A percentile compares a stretch with the other conserved stretches of the same genome.
These are phyloP conservation scores for Yamadazyma conglobata DNA, from an alignment of 1,139 yeast genomes.

Conservation along the genomic window DNA sequence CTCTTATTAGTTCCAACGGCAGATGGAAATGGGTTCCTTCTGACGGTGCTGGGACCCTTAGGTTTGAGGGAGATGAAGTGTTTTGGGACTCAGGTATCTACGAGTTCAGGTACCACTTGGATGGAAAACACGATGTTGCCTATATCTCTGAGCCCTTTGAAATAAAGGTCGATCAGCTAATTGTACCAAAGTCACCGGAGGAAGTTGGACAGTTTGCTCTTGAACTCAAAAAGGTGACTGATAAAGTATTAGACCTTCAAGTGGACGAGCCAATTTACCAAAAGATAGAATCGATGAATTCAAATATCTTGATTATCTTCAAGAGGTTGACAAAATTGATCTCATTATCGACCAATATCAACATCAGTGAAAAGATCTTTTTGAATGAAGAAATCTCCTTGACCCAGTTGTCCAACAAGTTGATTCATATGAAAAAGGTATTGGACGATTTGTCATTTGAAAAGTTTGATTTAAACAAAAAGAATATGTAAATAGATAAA, in stretches of 20 bases:
- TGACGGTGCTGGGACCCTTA: conserved; percentile 43
- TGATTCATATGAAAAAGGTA: conserved; percentile 39
- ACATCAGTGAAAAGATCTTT: conserved; percentile 37
- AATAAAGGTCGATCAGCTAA: conserved; percentile 43
- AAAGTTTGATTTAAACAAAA: conserved; percentile 6
- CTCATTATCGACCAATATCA: conserved; percentile 36
- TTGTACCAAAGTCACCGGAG: conserved; percentile 28
- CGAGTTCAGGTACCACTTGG: conserved; percentile 73
- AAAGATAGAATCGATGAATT: conserved; percentile 22
- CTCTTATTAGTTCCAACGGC: conserved; percentile 62
- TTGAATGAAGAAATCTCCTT: conserved; percentile 35
- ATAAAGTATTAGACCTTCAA: conserved; percentile 27
- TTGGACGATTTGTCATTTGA: conserved; percentile 41
- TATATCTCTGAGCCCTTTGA: conserved; percentile 71
- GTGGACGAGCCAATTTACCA: conserved; percentile 27
- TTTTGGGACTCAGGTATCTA: conserved; percentile 72
- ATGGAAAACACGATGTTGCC: conserved; percentile 68
- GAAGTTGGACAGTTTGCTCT: conserved; percentile 28
- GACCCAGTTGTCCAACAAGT: conserved; percentile 34
- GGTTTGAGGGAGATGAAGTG: conserved; percentile 48
- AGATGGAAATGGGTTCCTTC: conserved; percentile 60
- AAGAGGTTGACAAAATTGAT: conserved; percentile 32
- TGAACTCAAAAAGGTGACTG: conserved; percentile 31
- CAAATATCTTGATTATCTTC: conserved; percentile 32
- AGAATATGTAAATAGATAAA: conserved; percentile 3